A percentile compares a stretch with the other conserved stretches of the same genome.
phyloP scores from a whole-genome alignment of 2,329 filamentous ascomycete species.

The Alternaria sp. region DNA sequence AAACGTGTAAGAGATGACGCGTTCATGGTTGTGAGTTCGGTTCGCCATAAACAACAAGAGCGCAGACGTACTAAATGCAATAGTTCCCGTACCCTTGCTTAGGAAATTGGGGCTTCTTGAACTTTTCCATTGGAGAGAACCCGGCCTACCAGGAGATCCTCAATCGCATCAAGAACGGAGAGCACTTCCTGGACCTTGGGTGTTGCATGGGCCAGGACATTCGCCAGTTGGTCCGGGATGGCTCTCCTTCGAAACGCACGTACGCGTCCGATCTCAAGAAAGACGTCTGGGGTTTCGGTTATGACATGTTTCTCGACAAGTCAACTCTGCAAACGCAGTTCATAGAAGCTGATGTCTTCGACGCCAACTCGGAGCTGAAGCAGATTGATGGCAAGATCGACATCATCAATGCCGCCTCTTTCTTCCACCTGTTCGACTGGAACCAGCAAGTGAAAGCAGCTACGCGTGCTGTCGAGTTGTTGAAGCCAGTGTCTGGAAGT shows the following conservation, averaged over 20 bases:
- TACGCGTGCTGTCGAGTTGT: constrained; percentile 42
- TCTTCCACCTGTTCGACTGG: constrained; percentile 57
- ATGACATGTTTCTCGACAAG: constrained; percentile 49
- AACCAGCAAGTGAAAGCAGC: constrained; percentile 52
- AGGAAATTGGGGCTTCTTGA: constrained; percentile 50
- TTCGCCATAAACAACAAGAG: neutral
- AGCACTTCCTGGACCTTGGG: constrained; percentile 54
- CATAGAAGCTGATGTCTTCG: constrained; percentile 61
- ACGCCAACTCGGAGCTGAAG: constrained; percentile 41
- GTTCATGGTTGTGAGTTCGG: constrained; percentile 39
- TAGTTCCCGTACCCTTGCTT: constrained; percentile 51
- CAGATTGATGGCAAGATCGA: constrained; percentile 53
- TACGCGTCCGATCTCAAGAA: constrained; percentile 54
- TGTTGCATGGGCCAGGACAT: constrained; percentile 58
- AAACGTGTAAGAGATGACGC: constrained; percentile 45
- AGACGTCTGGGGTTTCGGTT: constrained; percentile 64
- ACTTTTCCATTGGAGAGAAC: constrained; percentile 39
- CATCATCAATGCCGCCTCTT: constrained; percentile 54
- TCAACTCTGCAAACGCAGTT: constrained; percentile 59
- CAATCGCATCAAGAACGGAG: constrained; percentile 46
- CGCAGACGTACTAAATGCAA: neutral
- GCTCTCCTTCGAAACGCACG: constrained; percentile 53
- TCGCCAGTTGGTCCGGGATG: constrained; percentile 56
- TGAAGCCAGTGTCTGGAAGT: constrained; percentile 46
- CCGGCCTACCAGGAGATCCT: constrained; percentile 46